Evolutionary conservation across 2,329 filamentous ascomycete species (phyloP), one percentile per base, ranked within the genome.

Genomic region (Venturia carpophila): DNA sequence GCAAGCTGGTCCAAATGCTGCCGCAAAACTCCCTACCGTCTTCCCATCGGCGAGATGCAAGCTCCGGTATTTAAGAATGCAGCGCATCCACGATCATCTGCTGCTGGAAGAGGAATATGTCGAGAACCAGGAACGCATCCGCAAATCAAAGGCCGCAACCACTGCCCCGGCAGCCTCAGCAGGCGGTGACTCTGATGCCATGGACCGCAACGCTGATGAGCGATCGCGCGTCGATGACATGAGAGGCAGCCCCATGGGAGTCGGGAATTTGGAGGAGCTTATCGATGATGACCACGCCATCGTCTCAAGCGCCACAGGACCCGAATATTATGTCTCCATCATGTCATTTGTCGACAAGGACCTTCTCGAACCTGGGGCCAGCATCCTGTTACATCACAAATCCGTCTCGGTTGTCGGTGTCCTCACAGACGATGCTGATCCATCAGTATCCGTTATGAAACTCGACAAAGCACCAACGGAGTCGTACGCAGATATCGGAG

Each of bases 281-380:
- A 99, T 99, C 74, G 94, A 99, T 73, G 94, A 99, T 75, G 94
- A 99, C 79, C 94, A 99, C 73, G 94, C 94, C 68, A 99, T 99
- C 73, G 94, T 99, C 43, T 97, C 92, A 21, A 96, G 92, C 76
- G 95, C 94, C 0, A 97, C 94, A 7, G 94, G 94, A 0, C 94
- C 94, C 0, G 94, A 99, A 77, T 99, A 96, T 83, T 99, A 97
- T 76, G 94, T 99, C 70, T 97, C 92, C 71, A 99, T 99, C 84
- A 97, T 97, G 94, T 97, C 93, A 65, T 99, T 99, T 73, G 94
- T 99, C 69, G 94, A 99, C 82, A 99, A 99, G 79, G 94, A 99
- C 73, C 85, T 99, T 4, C 84, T 99, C 55, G 94, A 99, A 78
- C 94, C 94, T 1, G 95, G 95, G 67, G 92, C 94, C 21, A 97